These are phyloP conservation scores for Dryas octopetala DNA, from an alignment of 306 rosid species.

Conservation along the genomic window DNA sequence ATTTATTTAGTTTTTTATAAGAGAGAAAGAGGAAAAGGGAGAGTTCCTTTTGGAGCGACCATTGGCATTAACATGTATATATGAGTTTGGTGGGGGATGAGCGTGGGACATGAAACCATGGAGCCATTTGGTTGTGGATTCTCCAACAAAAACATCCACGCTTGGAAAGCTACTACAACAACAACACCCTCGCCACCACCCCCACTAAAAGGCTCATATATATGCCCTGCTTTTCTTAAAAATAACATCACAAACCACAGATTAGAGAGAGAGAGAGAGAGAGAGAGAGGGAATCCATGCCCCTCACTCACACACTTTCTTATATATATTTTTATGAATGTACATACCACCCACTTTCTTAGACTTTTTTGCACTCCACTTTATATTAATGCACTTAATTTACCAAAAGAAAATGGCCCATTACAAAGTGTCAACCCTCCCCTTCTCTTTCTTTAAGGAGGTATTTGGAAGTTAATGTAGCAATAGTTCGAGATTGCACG, in stretches of 20 bases:
- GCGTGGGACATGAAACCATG: slow-evolving; percentile 68
- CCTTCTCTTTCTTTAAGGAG: slow-evolving; percentile 15
- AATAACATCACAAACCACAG: slow-evolving; percentile 5
- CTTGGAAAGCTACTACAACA: slow-evolving; percentile 54
- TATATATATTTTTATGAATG: slow-evolving; percentile 23
- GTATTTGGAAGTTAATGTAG: slow-evolving; percentile 8
- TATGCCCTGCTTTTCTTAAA: slow-evolving; percentile 28
- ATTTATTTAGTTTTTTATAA: not conserved
- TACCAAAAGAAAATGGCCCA: slow-evolving; percentile 22
- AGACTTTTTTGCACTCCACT: slow-evolving; percentile 49
- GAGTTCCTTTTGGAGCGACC: slow-evolving; percentile 15
- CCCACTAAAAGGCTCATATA: slow-evolving; percentile 43
- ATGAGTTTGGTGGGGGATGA: slow-evolving; percentile 44
- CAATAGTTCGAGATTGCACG: slow-evolving; percentile 40
- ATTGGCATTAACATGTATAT: slow-evolving; percentile 22
- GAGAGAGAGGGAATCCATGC: slow-evolving; percentile 49
- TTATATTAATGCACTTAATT: slow-evolving; percentile 31
- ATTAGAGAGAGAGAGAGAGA: slow-evolving; percentile 32
- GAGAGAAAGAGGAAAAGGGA: not conserved
- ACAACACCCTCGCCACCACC: slow-evolving; percentile 46
- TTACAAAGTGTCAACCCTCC: slow-evolving; percentile 39
- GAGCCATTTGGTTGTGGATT: slow-evolving; percentile 96
- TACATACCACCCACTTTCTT: slow-evolving; percentile 54
- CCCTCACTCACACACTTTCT: slow-evolving; percentile 18
- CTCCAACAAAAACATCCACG: slow-evolving; percentile 88